Percentiles rank a stretch among this genome's conserved stretches.
Conservation (phyloP, 495 filamentous ascomycete species). For the Pyrenopolyporus hunteri region DNA sequence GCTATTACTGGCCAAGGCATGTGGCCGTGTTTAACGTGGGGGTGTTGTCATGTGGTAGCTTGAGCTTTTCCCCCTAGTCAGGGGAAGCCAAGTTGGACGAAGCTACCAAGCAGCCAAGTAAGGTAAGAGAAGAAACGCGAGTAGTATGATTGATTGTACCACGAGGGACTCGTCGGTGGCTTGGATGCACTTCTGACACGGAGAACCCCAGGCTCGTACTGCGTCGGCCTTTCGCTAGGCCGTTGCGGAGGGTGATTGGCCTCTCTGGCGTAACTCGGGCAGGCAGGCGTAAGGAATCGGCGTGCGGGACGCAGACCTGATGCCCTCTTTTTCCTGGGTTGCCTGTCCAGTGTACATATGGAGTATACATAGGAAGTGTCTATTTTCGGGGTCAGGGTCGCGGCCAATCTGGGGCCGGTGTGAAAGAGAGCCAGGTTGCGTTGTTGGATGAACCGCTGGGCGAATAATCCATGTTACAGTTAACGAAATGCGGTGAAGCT, state of each 20-base stretch:
- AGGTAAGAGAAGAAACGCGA: conserved; percentile 5
- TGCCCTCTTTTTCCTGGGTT: conserved; percentile 6
- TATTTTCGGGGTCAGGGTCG: conserved; percentile 10
- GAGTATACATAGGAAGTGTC: background rate
- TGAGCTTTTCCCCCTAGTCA: conserved; percentile 20
- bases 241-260: conserved; percentile 11
- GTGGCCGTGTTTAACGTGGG: conserved; percentile 10
- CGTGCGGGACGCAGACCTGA: conserved; percentile 6
- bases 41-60: conserved; percentile 28
- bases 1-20: conserved; percentile 19
- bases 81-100: conserved; percentile 6
- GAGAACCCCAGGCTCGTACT: no score
- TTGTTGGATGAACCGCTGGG: conserved; percentile 14
- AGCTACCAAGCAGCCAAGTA: no score
- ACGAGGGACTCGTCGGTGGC: conserved; percentile 19
- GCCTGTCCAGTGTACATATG: background rate
- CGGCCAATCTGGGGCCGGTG: conserved; percentile 9
- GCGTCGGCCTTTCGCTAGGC: background rate
- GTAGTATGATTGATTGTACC: conserved; percentile 32
- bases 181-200: conserved; percentile 25
- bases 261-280: conserved; percentile 12
- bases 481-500: conserved; percentile 36
- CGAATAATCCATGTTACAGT: conserved; percentile 27
- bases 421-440: background rate
- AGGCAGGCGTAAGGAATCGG: conserved; percentile 25